A percentile compares a stretch with the other conserved stretches of the same genome.
phyloP scores from a whole-genome alignment of 768 basidiomycete species.

The Coprinopsis marcescibilis region DNA sequence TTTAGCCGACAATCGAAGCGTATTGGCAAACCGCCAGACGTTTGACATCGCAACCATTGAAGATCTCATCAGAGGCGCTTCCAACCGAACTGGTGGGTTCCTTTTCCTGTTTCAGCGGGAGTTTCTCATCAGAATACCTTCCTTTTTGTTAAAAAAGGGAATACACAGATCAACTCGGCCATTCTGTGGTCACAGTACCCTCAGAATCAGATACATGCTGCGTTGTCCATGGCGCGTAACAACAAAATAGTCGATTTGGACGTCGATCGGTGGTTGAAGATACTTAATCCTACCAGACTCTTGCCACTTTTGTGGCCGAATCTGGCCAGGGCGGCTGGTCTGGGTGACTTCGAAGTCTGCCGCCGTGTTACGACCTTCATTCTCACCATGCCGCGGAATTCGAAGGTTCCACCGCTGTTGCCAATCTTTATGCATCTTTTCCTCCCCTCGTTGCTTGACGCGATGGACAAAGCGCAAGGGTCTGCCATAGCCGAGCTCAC shows the following conservation, averaged over 20 bases:
- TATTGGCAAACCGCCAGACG: slow-evolving; percentile 2
- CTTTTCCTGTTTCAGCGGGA: not conserved
- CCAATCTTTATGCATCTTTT: too few relatives aligned
- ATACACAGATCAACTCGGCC: slow-evolving; percentile 8
- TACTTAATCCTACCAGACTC: slow-evolving; percentile 54
- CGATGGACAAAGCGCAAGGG: slow-evolving; percentile 52
- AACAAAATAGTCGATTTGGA: slow-evolving; percentile 64
- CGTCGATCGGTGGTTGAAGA: slow-evolving; percentile 58
- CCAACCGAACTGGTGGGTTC: slow-evolving; percentile 1
- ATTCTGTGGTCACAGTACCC: slow-evolving; percentile 5
- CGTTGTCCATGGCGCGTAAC: slow-evolving; percentile 50
- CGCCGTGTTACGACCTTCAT: slow-evolving; percentile 64
- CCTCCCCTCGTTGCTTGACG: too few relatives aligned
- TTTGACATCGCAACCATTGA: slow-evolving; percentile 24
- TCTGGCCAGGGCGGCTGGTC: slow-evolving; percentile 41
- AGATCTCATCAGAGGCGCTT: slow-evolving; percentile 2
- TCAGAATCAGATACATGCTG: slow-evolving; percentile 35
- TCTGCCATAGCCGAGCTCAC: slow-evolving; percentile 56
- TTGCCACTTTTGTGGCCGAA: slow-evolving; percentile 67
- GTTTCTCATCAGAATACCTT: not conserved
- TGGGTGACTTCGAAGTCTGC: slow-evolving; percentile 57
- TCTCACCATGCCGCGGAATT: slow-evolving; percentile 54
- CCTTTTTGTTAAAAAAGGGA: not conserved
- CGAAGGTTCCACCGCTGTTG: slow-evolving; percentile 46
- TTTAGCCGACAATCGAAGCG: slow-evolving; percentile 30